Base-by-base conservation (phyloP, 345 rosid genomes). In the Cardamine occulta region DNA sequence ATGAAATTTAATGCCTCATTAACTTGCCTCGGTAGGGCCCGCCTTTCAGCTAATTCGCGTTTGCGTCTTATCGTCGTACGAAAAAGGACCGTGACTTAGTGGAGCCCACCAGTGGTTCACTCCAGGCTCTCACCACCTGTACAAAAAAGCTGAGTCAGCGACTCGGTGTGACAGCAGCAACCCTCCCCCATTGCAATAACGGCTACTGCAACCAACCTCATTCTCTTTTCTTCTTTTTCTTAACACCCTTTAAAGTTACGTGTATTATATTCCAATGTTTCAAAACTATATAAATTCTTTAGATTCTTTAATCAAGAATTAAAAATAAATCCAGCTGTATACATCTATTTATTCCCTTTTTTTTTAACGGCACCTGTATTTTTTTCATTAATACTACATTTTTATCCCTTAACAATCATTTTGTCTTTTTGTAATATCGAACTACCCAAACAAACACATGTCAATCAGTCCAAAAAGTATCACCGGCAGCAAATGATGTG, bases 161-260 rank as follows among this genome's bases (percentile, higher is more conserved):
- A 74, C 66, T 56, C 66, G 59, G 52, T 74, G 66, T 74, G 59
- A 58, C 65, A 47, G 9, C 58, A 18, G 44, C 48, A 17, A 12
- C 55, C 31, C 8, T 18, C n/a, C 11, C 31, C 17, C 21, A 1
- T 59, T 34, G 35, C 51, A 54, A 47, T 55, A 72, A 80, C 83
- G 77, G 85, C 79, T 80, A 82, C 69, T 64, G 56, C 77, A 29
- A 44, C 68, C 74, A 8, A 35, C 11, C 39, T 8, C 2, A 14
- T 13, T 15, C 6, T 44, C 7, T 6, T 44, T 44, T 44, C 48
- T 44, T 14, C 2, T 14, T 15, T 39, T 13, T 1, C 7, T 42
- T 14, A 44, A 6, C 49, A 15, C 58, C n/a, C n/a, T 28, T 28
- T 28, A 28, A 4, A 28, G 31, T 28, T 28, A 28, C 6, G 31